Evolutionary conservation across 2,329 filamentous ascomycete species (phyloP), one percentile per base, ranked within the genome.

Genomic region (Epichloe glyceriae): DNA sequence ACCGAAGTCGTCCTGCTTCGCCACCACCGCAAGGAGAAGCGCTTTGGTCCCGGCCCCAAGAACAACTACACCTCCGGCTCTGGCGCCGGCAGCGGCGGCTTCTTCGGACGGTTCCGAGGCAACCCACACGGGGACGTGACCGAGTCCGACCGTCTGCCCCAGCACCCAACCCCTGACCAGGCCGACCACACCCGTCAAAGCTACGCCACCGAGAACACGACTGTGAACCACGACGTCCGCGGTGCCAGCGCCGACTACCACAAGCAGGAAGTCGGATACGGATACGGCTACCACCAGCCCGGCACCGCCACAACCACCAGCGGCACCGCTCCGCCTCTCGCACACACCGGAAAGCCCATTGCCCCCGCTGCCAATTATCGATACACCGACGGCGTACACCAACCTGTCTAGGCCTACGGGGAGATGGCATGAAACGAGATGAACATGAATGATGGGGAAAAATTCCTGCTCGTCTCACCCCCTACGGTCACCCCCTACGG

Each of bases 11-110:
- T 76, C 47, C 77, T 91, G 44, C 78, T 78, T 58, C 80, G 82
- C 53, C 75, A 86, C 66, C 84, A 86, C 72, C 80, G 82, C 69
- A 83, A 82, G 60, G 83, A 87, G 69, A 86, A 85, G 72, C 79
- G 79, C 49, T 86, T 78, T 63, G 83, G 84, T 14, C 83, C 67
- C 44, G 52, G 60, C 53, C 63, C 65, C 22, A 57, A 60, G 45
- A 67, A 67, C 57, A 58, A 79, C 67, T 88, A 88, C 70, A 86
- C 83, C 33, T 74, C 70, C 33, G 75, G 73, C 57, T 70, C 68
- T 55, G 59, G 55, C 40, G 53, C 59, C 47, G 2, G 35, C 11
- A 54, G 55, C 41, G 55, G 56, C 26, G 62, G 66, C 46, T 63
- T 71, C 60, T 60, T 69, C 38, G 55, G 58, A 51, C 63, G 60